Conservation (phyloP, 768 basidiomycete genomes). For the Naganishia onofrii region DNA sequence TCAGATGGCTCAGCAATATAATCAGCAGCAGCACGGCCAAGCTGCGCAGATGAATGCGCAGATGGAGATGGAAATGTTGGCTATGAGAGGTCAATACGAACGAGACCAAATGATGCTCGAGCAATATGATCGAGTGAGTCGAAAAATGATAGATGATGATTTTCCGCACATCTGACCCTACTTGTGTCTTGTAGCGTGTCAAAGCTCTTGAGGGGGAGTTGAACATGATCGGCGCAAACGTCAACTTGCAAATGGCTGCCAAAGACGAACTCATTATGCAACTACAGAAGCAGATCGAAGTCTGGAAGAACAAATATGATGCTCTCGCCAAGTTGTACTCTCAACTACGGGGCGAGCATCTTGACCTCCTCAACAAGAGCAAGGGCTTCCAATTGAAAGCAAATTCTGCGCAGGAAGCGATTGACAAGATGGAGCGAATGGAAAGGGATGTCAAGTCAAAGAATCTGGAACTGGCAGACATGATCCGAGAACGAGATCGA, state of each 20-base stretch:
- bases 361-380: conserved; percentile 94
- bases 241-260: conserved; percentile 77
- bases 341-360: conserved; percentile 92
- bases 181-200: conserved; percentile 64
- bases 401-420: conserved; percentile 94
- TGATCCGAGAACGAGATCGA: conserved; percentile 95
- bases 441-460: conserved; percentile 97
- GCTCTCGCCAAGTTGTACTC: conserved; percentile 97
- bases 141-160: neutral
- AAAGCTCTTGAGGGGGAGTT: conserved; percentile 93
- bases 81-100: conserved; percentile 94
- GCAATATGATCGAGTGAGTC: conserved; percentile 86
- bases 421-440: conserved; percentile 98
- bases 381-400: conserved; percentile 97
- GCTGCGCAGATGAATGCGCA: conserved; percentile 72
- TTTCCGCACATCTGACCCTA: neutral
- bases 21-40: conserved; percentile 67
- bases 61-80: conserved; percentile 82
- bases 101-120: conserved; percentile 95
- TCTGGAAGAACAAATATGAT: conserved; percentile 99
- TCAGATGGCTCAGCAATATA: conserved; percentile 66
- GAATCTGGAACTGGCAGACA: conserved; percentile 95
- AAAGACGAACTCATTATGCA: conserved; percentile 96
- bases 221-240: conserved; percentile 67
- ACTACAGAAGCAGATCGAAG: conserved; percentile 89